phyloP scores from a whole-genome alignment of 2,329 filamentous ascomycete species.

The Alternaria infectoria region DNA sequence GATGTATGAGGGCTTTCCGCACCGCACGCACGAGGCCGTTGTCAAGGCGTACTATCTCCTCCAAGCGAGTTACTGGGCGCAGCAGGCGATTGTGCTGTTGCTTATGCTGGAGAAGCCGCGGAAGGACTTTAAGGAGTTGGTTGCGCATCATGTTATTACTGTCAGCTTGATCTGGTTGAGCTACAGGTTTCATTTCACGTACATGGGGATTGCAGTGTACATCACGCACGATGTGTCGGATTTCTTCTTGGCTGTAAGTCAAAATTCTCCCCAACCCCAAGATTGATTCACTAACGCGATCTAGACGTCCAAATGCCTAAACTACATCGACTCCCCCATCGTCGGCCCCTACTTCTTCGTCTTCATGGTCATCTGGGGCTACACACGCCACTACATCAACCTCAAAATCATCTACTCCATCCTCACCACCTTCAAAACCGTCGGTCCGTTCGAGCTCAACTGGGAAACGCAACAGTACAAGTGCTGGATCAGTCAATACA shows the following conservation, averaged over 20 bases:
- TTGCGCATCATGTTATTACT: conserved; percentile 89
- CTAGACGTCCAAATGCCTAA: conserved; percentile 87
- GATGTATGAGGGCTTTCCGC: conserved; percentile 91
- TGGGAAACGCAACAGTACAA: conserved; percentile 82
- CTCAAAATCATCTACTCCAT: conserved; percentile 77
- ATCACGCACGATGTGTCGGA: conserved; percentile 94
- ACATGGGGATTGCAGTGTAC: conserved; percentile 92
- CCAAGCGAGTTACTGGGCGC: conserved; percentile 92
- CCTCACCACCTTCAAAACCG: conserved; percentile 74
- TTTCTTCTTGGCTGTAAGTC: conserved; percentile 87
- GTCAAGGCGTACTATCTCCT: conserved; percentile 98
- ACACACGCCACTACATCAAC: conserved; percentile 86
- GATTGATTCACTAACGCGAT: background rate
- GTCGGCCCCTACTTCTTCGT: conserved; percentile 83
- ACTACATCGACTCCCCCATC: conserved; percentile 82
- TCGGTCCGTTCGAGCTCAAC: conserved; percentile 77
- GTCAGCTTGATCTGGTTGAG: conserved; percentile 81
- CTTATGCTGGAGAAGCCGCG: conserved; percentile 89
- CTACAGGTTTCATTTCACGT: conserved; percentile 96
- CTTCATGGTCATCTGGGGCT: conserved; percentile 86
- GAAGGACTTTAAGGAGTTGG: conserved; percentile 94
- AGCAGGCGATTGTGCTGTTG: conserved; percentile 87
- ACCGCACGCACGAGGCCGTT: conserved; percentile 75
- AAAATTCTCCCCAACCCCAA: background rate
- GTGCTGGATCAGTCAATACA: conserved; percentile 71